Evolutionary conservation across 441 rosid species (phyloP), one percentile per base, ranked within the genome.

Genomic region (Gossypium schwendimanii): DNA sequence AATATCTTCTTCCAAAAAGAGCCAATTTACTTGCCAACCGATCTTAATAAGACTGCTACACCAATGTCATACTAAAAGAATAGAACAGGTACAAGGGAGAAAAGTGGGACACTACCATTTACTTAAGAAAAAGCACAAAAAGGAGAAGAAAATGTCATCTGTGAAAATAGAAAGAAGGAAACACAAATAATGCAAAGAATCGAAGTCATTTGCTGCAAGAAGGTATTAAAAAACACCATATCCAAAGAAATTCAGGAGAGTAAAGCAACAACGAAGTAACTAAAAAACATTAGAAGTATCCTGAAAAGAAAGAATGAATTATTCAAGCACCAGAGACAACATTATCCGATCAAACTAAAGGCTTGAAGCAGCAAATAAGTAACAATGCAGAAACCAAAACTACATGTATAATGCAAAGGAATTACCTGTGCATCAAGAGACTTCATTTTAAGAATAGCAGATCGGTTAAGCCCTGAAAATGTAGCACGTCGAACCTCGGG

Each of bases 401-500:
- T 61, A n/a, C 4, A 57, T 62, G 63, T 60, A 63, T 17, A 69
- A 49, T 20, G 17, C 66, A 49, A 15, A 71, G 64, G 78, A 70
- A 79, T 62, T 83, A 93, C 98, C 97, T 87, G 84, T 20, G 89
- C 78, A 81, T 85, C 91, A 80, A 77, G 75, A 64, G 76, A 64
- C 47, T 75, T 79, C 57, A 79, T 63, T 81, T 88, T 85, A 73
- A 87, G 73, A 78, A 84, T 76, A 69, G 78, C 85, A 73, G 83
- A 76, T 57, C 69, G 58, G 63, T 82, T 86, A 66, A 96, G 84
- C 81, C 87, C 83, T 72, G 88, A 83, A 70, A 96, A 80, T 7
- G 96, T 84, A 62, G 94, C 85, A 70, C 91, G 78, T n/a, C 99
- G 92, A 3, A 93, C 84, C 74, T 91, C 89, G 63, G 94, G 91